Conservation (phyloP, 176 grass and related monocot genomes). For the Tuctoria greenei region DNA sequence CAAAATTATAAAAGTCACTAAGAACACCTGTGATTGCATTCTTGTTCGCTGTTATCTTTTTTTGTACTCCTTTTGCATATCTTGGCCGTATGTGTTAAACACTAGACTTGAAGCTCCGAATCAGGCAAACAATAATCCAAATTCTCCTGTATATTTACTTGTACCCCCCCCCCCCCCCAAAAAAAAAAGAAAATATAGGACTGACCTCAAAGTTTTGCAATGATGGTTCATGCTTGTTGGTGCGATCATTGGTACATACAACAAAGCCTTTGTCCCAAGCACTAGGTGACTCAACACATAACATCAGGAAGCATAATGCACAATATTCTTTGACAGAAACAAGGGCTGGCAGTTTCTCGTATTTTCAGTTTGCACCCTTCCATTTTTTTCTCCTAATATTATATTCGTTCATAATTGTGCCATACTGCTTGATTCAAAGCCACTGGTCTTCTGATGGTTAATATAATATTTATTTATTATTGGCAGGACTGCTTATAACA, state of each 20-base stretch:
- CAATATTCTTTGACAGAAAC: neutral
- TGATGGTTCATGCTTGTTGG: neutral
- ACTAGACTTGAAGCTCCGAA: neutral
- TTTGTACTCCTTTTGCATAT: conserved; percentile 17
- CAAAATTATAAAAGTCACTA: neutral
- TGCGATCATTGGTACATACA: neutral
- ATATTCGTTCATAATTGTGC: neutral
- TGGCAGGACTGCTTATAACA: conserved; percentile 77
- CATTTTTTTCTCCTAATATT: neutral
- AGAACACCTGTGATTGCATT: neutral
- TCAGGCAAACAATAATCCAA: neutral
- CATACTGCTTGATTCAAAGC: neutral
- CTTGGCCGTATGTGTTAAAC: neutral
- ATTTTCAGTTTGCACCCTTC: neutral
- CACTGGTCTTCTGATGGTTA: neutral
- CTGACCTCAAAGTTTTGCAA: neutral
- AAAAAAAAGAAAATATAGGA: no score
- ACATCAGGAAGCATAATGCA: neutral
- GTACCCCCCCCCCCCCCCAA: no score
- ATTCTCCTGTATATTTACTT: neutral
- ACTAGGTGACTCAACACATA: neutral
- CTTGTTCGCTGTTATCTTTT: conserved; percentile 4
- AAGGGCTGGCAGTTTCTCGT: neutral
- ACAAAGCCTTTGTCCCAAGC: no score
- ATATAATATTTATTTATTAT: conserved; percentile 25